Conservation (phyloP, 495 filamentous ascomycete species). For the Aspergillus funiculosus region DNA sequence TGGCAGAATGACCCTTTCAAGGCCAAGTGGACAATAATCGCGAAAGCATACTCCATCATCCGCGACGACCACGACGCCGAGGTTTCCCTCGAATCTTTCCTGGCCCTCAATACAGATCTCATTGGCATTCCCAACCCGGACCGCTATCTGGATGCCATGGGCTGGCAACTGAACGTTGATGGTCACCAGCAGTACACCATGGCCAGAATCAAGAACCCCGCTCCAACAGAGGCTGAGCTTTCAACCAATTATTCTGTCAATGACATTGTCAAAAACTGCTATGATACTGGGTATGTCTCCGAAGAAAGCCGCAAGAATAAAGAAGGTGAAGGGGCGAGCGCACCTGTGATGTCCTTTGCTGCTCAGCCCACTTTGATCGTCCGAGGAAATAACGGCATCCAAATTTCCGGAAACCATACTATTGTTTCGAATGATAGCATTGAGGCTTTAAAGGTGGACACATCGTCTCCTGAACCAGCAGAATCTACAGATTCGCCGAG, state of each 20-base stretch:
- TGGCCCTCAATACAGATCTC: conserved; percentile 29
- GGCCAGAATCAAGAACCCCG: conserved; percentile 8
- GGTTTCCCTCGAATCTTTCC: conserved; percentile 34
- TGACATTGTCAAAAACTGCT: conserved; percentile 30
- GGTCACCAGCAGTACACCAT: conserved; percentile 18
- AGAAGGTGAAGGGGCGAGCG: background rate
- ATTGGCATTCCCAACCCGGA: conserved; percentile 35
- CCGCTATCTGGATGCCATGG: conserved; percentile 35
- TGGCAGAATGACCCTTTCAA: conserved; percentile 44
- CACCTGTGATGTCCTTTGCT: conserved; percentile 16
- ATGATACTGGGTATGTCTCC: conserved; percentile 24
- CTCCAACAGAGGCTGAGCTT: conserved; percentile 11
- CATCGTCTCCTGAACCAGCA: too few species aligned
- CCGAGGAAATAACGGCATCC: conserved; percentile 7
- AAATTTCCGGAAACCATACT: conserved; percentile 9
- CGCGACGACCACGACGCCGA: conserved; percentile 40
- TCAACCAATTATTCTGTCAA: conserved; percentile 30
- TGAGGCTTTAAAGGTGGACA: background rate
- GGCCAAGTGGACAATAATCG: conserved; percentile 44
- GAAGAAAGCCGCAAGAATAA: conserved; percentile 6
- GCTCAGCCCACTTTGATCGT: conserved; percentile 14
- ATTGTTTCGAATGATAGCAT: background rate
- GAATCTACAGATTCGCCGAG: too few species aligned
- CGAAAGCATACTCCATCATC: conserved; percentile 45
- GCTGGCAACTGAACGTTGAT: conserved; percentile 30